These are phyloP conservation scores for Aspergillus sojae DNA, from an alignment of 2,329 filamentous ascomycete species.

Conservation along the genomic window DNA sequence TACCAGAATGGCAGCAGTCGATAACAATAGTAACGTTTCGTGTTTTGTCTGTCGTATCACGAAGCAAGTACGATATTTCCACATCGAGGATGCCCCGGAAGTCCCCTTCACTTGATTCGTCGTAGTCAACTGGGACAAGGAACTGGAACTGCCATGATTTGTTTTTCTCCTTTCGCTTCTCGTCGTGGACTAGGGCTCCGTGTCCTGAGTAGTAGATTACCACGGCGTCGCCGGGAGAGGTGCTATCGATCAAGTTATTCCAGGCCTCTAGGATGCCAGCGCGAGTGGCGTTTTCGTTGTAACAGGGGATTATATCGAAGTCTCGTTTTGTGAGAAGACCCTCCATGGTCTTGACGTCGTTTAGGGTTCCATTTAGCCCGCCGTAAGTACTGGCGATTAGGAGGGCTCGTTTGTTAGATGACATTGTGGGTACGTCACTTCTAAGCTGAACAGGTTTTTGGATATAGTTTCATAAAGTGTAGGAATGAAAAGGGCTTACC, in stretches of 20 bases:
- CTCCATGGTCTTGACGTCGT: neutral
- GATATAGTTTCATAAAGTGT: neutral
- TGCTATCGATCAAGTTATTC: neutral
- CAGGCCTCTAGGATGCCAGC: neutral
- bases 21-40: conserved; percentile 7
- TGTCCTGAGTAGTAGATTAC: conserved; percentile 10
- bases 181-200: conserved; percentile 1
- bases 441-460: neutral
- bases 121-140: conserved; percentile 7
- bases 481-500: neutral
- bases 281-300: conserved; percentile 1
- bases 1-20: conserved; percentile 3
- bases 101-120: neutral
- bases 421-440: neutral
- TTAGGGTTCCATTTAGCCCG: conserved; percentile 1
- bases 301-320: conserved; percentile 2
- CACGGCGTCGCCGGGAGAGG: neutral
- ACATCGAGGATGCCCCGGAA: conserved; percentile 6
- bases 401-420: neutral
- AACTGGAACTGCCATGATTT: conserved; percentile 7
- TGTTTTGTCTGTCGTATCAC: conserved; percentile 2
- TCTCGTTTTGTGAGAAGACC: neutral
- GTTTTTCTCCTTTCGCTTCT: neutral
- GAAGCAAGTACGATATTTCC: conserved; percentile 4
- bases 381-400: conserved; percentile 3